Evolutionary conservation across 352 stramenopile genomes (phyloP), one percentile per base, ranked within the genome.

Genomic region (Phytopythium helicoides): DNA sequence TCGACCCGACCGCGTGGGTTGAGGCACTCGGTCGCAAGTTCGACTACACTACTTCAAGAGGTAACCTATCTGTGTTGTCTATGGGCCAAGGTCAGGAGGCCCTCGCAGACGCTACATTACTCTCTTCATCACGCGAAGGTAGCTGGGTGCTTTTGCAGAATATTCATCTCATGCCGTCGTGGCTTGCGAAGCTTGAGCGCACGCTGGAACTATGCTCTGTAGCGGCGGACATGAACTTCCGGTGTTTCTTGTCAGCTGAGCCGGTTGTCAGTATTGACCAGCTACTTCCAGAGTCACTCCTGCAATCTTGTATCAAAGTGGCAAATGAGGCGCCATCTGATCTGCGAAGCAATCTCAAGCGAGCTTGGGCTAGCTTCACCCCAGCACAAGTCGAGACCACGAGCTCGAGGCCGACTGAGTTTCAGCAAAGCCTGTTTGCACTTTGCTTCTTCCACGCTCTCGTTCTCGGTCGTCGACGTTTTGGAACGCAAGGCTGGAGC

Each of bases 401-500:
- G 52, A 50, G 33, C 31, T 53, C 78, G 10, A 76, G 94, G 49
- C 71, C 81, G 7, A 87, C 69, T 42, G 87, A 96, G 45, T 98
- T 93, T 55, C 95, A 98, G 62, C 87, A 82, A 11, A 98, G 94
- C 55, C 60, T 98, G 2, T 98, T 98, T 62, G 86, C 87, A 4
- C 73, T 98, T 2, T 98, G 93, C 65, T 97, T 96, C 73, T 98
- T 97, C 69, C 93, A 98, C 51, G 86, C 87, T 14, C 72, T 98
- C 19, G 83, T 98, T 1, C 73, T 98, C 33, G 93, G 92, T 25
- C 71, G 93, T 10, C 66, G 86, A 18, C 70, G 92, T 25, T 98
- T 98, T 58, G 93, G 93, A 9, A 77, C 62, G 10, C 92, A 98
- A 66, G 93, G 93, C 33, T 98, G 93, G 93, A 96, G 81, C 42